Base-by-base conservation (phyloP, 2,329 filamentous ascomycete genomes). In the Penicillium olsonii region DNA sequence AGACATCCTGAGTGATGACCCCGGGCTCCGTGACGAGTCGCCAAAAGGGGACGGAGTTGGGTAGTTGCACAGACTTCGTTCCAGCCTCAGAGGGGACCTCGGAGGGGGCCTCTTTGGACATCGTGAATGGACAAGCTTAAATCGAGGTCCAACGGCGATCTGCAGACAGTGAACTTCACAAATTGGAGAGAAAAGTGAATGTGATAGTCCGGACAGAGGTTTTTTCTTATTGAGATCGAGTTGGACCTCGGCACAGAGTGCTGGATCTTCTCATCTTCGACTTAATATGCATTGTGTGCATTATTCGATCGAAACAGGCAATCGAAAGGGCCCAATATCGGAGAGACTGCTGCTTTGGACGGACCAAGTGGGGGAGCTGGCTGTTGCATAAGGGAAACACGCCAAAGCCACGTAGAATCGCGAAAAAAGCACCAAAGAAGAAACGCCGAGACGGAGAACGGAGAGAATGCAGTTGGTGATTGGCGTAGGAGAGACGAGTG, bases 1-100 rank as follows among this genome's bases (percentile, higher is more conserved):
- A 55, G 8, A 71, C 59, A 42, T 69, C 68, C 42, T 68, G 67
- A 10, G 68, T 71, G 35, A 71, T 56, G 4, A 59, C 65, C 15
- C 67, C 67, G 10, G 67, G 66, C 26, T 70, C 61, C 26, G 56
- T 38, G 8, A 71, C 53, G 18, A 67, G 45, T 38, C 68, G 66
- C 64, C 65, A 71, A 55, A 63, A 70, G 15, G 67, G 66, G 34
- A 71, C 57, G n/a, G 53, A 51, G n/a, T 27, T 45, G 41, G 58
- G 54, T 2, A 59, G 38, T 29, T 37, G 49, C 14, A 31, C 31
- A 44, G 45, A 33, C 33, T 37, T 53, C 44, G 47, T 29, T 45
- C 48, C 45, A 40, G 24, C 37, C 39, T 50, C 37, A 4, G 50
- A 47, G 11, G 42, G 42, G 5, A 33, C 35, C 27, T 57, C 33